These are phyloP conservation scores for Fusarium xyrophilum DNA, from an alignment of 2,329 filamentous ascomycete genomes.

Conservation along the genomic window DNA sequence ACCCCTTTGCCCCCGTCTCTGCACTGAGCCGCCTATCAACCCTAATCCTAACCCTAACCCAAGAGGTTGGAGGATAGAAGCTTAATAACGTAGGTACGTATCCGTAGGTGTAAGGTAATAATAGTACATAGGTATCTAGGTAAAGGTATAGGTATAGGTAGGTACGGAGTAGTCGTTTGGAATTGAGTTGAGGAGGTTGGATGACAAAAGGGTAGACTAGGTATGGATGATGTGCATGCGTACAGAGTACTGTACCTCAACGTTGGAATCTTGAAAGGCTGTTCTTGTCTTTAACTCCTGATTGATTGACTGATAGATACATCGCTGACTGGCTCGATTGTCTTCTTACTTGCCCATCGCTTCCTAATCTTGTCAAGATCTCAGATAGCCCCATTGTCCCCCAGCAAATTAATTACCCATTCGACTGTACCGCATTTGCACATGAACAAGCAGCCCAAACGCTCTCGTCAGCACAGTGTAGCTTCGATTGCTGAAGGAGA, in stretches of 20 bases:
- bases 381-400: constrained; percentile 22
- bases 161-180: not conserved
- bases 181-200: not conserved
- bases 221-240: constrained; percentile 1
- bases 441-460: constrained; percentile 2
- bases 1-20: constrained; percentile 9
- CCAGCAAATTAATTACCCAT: constrained; percentile 16
- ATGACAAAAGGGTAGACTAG: not conserved
- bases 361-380: constrained; percentile 29
- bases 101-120: not conserved
- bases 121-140: not conserved
- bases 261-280: constrained; percentile 17
- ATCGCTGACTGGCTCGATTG: constrained; percentile 1
- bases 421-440: constrained; percentile 6
- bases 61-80: constrained; percentile 2
- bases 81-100: not conserved
- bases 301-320: constrained; percentile 5
- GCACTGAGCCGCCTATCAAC: constrained; percentile 16
- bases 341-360: constrained; percentile 17
- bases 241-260: not conserved
- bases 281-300: constrained; percentile 16
- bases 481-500: constrained; percentile 8
- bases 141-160: not conserved
- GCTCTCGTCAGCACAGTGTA: constrained; percentile 33
- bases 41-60: too few species aligned